Evolutionary conservation across 1,284 basidiomycete species (phyloP), one percentile per base, ranked within the genome.

Genomic region (Ceratobasidium sp.): DNA sequence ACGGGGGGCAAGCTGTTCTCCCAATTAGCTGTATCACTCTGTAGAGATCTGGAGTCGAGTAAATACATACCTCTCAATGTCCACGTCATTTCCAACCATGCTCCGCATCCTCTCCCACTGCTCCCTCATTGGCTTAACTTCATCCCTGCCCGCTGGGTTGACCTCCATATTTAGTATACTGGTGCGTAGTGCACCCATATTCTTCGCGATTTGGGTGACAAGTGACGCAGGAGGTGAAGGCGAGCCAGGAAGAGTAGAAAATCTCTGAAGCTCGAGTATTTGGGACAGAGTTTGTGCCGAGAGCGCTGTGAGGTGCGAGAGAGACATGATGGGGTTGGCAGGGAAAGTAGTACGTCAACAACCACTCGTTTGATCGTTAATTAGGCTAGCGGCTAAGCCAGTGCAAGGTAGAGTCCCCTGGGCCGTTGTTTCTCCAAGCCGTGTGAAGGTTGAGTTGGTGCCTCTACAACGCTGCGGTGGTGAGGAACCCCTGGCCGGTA

Each of bases 61-160:
- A 44, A 20, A 52, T 14, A 71, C 79, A 27, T 33, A 80, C 77
- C 78, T 69, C 27, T 78, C 77, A 44, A 80, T 78, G 27, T 46
- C 54, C 14, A 67, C 52, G 12, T 76, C 77, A 14, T 70, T 77
- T 18, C 64, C 78, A 38, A 80, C 54, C 79, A 80, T 80, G 16
- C 54, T 54, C 54, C 66, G 60, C 78, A 78, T 78, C 33, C 79
- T 65, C 23, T 76, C 48, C 79, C 79, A 80, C 66, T 80, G 79
- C 33, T 75, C 60, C 30, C 79, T 48, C n/a, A 80, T 44, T 41
- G 76, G 68, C 57, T 70, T 65, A 16, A 66, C 77, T 30, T 68
- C 70, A 12, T 78, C 79, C 33, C 55, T 30, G 20, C 78, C 78
- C 59, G 64, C 48, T 7, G 73, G 62, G 18, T 65, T 35, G 3